A percentile compares a stretch with the other conserved stretches of the same genome.
These are phyloP conservation scores for Lojkania enalia DNA, from an alignment of 2,329 filamentous ascomycete species.

Conservation along the genomic window DNA sequence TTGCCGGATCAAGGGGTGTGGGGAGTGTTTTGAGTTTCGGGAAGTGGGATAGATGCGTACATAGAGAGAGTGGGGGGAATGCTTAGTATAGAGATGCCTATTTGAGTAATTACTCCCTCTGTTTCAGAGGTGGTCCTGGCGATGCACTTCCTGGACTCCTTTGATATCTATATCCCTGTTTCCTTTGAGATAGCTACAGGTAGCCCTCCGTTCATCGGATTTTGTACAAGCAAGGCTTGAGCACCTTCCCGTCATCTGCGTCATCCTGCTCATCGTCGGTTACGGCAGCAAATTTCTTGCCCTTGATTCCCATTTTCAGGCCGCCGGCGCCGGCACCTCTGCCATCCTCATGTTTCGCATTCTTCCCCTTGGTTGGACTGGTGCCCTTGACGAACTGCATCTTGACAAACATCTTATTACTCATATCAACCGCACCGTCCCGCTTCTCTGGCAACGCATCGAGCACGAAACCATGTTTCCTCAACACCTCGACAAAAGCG, in stretches of 20 bases:
- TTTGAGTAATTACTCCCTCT: too few species aligned
- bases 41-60: too few species aligned
- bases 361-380: slow-evolving; percentile 73
- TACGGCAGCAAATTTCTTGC: neutral
- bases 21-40: too few species aligned
- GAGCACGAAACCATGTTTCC: slow-evolving; percentile 81
- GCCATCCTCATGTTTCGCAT: slow-evolving; percentile 59
- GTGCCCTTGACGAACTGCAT: slow-evolving; percentile 93
- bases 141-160: too few species aligned
- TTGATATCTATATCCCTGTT: too few species aligned
- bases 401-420: slow-evolving; percentile 98
- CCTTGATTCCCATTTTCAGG: slow-evolving; percentile 20
- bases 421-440: slow-evolving; percentile 70
- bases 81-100: too few species aligned
- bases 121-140: too few species aligned
- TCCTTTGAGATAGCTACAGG: too few species aligned
- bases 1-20: too few species aligned
- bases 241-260: neutral
- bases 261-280: neutral
- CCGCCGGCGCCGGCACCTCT: slow-evolving; percentile 65
- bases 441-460: slow-evolving; percentile 58
- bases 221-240: slow-evolving; percentile 5
- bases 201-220: too few species aligned
- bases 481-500: slow-evolving; percentile 82
- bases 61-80: too few species aligned